Conservation (phyloP, 176 grass and related monocot species). For the Rhipidocladum racemiflorum region DNA sequence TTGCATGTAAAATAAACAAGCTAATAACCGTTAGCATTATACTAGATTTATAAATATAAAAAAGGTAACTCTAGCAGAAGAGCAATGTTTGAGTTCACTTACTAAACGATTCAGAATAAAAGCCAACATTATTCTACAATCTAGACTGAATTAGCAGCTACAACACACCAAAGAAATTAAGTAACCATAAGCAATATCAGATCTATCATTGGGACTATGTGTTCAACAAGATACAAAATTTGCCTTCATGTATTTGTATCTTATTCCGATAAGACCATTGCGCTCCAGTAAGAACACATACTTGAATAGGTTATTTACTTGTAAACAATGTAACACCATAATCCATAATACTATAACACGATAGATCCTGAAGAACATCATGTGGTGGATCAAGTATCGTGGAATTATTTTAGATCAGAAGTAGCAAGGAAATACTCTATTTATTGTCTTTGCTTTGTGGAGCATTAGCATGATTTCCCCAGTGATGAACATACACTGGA, state of each 20-base stretch:
- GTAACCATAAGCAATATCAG: neutral
- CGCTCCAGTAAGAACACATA: neutral
- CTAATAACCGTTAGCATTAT: neutral
- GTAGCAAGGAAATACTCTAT: neutral
- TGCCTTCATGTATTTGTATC: neutral
- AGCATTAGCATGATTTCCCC: neutral
- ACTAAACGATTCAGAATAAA: neutral
- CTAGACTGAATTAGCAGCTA: neutral
- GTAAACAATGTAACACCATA: neutral
- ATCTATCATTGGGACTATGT: neutral
- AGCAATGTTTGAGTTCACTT: neutral
- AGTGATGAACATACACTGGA: neutral
- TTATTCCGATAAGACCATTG: neutral
- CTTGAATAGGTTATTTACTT: neutral
- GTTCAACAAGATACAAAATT: neutral
- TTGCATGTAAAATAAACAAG: neutral
- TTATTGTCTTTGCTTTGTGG: neutral
- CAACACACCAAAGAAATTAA: neutral
- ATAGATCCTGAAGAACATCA: neutral
- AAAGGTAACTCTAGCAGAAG: neutral
- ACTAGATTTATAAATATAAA: too few relatives aligned
- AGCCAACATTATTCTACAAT: neutral
- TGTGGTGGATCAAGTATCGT: neutral
- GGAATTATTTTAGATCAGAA: too few relatives aligned
- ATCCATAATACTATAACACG: neutral